Evolutionary conservation across 495 filamentous ascomycete species (phyloP), one percentile per base, ranked within the genome.

Genomic region (Penicillium tannophilum): DNA sequence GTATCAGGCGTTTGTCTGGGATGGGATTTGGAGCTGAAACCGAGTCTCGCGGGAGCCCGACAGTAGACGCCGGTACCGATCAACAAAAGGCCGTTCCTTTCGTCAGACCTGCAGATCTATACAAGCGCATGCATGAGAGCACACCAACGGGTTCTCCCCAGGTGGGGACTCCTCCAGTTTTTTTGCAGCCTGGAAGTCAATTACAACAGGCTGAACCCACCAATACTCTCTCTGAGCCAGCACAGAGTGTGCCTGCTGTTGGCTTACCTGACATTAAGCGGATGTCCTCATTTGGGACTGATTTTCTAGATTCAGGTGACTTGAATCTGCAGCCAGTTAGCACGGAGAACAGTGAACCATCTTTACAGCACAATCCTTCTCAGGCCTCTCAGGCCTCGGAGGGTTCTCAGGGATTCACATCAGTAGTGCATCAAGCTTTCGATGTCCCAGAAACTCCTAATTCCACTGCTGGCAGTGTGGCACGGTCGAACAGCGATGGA

Each of bases 31-130:
- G 59, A 19, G 26, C 60, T 6, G 63, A 63, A 30, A 41, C 26
- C 20, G 63, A 63, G 17, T 58, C 61, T 33, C 56, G 35, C 44
- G 55, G 45, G 14, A 56, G 58, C 44, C 44, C 61, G 54, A 61
- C 39, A 60, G 72, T 35, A 19, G 64, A 63, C 11, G 36, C n/a
- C 14, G 17, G 49, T 47, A 41, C 43, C 24, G 28, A 59, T 50
- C 72, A 39, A 63, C 75, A 45, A 56, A 86, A 87, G 60, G 63
- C 82, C 4, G 68, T 83, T 2, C 82, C 88, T 2, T 86, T 93
- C 59, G 79, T 91, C 24, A 80, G 89, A 17, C 90, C 92, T 11
- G 86, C 86, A 20, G 90, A 96, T 60, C 89, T 93, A 33, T 94
- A 94, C 67, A 85, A 80, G 56, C 84, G 89, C 3, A 78, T 89